phyloP scores from a whole-genome alignment of 768 basidiomycete species.

The Suillus subaureus region DNA sequence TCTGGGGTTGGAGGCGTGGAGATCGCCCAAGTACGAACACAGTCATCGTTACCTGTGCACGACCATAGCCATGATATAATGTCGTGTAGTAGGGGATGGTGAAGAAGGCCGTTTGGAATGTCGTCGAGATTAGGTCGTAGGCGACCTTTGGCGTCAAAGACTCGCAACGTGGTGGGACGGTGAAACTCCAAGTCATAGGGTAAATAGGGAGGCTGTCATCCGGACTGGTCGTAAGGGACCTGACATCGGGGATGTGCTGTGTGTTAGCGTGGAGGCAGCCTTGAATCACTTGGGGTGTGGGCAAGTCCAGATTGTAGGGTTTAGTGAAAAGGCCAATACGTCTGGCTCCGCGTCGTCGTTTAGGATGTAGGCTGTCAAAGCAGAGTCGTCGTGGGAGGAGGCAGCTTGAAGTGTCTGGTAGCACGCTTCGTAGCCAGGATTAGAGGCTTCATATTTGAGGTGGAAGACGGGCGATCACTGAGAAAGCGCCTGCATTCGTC shows the following conservation, averaged over 20 bases:
- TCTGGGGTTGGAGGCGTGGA: slow-evolving; percentile 34
- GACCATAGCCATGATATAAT: neutral
- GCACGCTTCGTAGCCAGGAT: neutral
- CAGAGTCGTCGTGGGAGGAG: neutral
- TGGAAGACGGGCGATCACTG: neutral
- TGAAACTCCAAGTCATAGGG: neutral
- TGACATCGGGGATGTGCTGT: neutral
- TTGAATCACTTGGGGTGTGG: neutral
- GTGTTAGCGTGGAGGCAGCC: neutral
- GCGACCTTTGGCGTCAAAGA: neutral
- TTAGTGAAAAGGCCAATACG: neutral
- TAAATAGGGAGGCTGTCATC: neutral
- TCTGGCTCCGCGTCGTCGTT: neutral
- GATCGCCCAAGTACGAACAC: slow-evolving; percentile 67
- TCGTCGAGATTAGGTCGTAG: neutral
- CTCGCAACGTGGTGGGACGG: neutral
- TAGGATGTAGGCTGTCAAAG: neutral
- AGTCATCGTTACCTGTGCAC: slow-evolving; percentile 53
- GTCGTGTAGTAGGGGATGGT: neutral
- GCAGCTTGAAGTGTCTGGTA: neutral
- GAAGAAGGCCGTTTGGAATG: neutral
- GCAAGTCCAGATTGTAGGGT: neutral
- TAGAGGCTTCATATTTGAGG: neutral
- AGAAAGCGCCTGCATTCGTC: neutral
- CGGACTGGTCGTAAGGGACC: neutral